A percentile compares a stretch with the other conserved stretches of the same genome.
Evolutionary conservation across 305 asterid genomes (phyloP).

Genomic region (Rubia tinctorum): DNA sequence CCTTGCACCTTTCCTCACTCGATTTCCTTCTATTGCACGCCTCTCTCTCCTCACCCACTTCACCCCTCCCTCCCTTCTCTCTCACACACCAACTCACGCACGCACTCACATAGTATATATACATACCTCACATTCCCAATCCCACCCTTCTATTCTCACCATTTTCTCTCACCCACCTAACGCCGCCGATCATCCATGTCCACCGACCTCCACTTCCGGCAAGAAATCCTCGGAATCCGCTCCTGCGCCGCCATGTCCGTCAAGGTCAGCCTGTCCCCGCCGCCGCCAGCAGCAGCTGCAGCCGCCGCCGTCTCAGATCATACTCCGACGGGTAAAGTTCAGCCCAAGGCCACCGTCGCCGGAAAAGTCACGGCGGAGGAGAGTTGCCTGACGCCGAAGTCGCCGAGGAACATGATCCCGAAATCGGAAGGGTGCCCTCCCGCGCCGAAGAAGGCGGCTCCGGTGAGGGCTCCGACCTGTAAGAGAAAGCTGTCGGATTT

Average conservation of each 20-base stretch:
- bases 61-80: neutral
- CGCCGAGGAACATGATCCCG: constrained; percentile 55
- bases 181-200: constrained; percentile 33
- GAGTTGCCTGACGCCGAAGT: constrained; percentile 55
- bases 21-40: constrained; percentile 55
- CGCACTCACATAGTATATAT: neutral
- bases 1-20: constrained; percentile 28
- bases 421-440: constrained; percentile 53
- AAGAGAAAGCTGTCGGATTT: constrained; percentile 49
- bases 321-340: constrained; percentile 10
- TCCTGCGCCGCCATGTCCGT: constrained; percentile 30
- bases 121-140: constrained; percentile 1
- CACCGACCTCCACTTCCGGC: constrained; percentile 45
- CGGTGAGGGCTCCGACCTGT: constrained; percentile 35
- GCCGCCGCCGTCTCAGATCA: neutral
- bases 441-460: constrained; percentile 55
- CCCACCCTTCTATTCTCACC: neutral
- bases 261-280: constrained; percentile 10
- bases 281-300: neutral
- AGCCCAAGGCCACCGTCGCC: neutral
- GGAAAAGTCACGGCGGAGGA: neutral
- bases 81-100: neutral
- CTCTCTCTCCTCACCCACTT: constrained; percentile 29
- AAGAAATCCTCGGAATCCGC: constrained; percentile 26
- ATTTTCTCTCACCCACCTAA: neutral